Percentiles rank a stretch among this genome's conserved stretches.
Conservation (phyloP, 208 protist genomes). For the Histomonas meleagridis region DNA sequence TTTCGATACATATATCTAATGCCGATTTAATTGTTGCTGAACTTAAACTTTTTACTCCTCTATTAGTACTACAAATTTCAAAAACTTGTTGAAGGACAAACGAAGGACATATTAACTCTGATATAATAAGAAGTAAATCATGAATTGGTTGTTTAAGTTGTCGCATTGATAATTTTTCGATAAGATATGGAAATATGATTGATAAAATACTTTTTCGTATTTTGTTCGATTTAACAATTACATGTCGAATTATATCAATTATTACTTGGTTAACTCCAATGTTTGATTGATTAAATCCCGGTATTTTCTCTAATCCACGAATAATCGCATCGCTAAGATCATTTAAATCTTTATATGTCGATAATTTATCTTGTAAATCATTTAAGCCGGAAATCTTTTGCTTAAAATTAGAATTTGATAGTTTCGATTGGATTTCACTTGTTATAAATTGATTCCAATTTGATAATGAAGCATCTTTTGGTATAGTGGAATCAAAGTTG, state of each 20-base stretch:
- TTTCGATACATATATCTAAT: neutral
- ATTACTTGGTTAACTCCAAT: neutral
- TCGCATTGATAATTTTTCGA: neutral
- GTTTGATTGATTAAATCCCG: neutral
- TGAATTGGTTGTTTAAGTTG: neutral
- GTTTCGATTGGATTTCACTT: neutral
- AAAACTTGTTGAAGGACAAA: neutral
- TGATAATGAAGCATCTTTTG: neutral
- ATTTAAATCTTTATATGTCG: neutral
- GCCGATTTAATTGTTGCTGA: neutral
- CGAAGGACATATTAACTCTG: constrained; percentile 9
- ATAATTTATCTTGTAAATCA: neutral
- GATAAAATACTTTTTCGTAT: neutral
- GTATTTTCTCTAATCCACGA: neutral
- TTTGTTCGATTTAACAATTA: neutral
- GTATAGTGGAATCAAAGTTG: neutral
- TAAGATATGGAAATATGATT: neutral
- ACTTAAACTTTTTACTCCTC: neutral
- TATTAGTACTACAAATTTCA: neutral
- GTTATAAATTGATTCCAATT: neutral
- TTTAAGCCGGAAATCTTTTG: neutral
- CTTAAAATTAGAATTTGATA: neutral
- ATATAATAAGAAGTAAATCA: constrained; percentile 9
- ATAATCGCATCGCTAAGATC: neutral
- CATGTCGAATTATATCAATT: neutral